Conservation (phyloP, 2,329 filamentous ascomycete species). For the Alternaria atra region DNA sequence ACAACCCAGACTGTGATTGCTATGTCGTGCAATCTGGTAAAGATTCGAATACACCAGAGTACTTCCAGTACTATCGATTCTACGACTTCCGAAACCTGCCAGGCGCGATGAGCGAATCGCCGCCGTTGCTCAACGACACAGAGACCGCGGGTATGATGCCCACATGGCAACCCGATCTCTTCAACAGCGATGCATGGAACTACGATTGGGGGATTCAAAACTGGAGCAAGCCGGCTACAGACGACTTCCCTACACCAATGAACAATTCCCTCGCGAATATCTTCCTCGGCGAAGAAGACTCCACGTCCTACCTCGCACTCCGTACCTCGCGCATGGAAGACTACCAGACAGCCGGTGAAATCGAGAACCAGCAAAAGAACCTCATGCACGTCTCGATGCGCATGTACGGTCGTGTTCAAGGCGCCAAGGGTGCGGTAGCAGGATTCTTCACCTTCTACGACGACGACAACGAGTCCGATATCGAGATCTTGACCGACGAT, state of each 20-base stretch:
- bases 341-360: conserved; percentile 60
- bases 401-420: conserved; percentile 57
- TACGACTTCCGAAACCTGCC: conserved; percentile 60
- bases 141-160: conserved; percentile 28
- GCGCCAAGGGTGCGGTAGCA: conserved; percentile 58
- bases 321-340: conserved; percentile 55
- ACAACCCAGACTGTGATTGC: conserved; percentile 55
- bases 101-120: conserved; percentile 35
- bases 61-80: conserved; percentile 62
- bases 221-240: conserved; percentile 55
- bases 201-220: conserved; percentile 54
- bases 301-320: conserved; percentile 57
- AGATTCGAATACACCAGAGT: conserved; percentile 48
- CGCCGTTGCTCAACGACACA: conserved; percentile 38
- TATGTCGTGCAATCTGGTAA: conserved; percentile 57
- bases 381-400: conserved; percentile 60
- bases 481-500: conserved; percentile 63
- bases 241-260: conserved; percentile 53
- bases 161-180: conserved; percentile 50
- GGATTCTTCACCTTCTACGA: conserved; percentile 66
- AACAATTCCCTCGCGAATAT: conserved; percentile 59
- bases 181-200: conserved; percentile 49
- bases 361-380: conserved; percentile 57
- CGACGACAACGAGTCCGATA: conserved; percentile 60
- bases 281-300: conserved; percentile 52